Evolutionary conservation across 2,329 filamentous ascomycete species (phyloP).

Genomic region (Alternaria metachromatica): DNA sequence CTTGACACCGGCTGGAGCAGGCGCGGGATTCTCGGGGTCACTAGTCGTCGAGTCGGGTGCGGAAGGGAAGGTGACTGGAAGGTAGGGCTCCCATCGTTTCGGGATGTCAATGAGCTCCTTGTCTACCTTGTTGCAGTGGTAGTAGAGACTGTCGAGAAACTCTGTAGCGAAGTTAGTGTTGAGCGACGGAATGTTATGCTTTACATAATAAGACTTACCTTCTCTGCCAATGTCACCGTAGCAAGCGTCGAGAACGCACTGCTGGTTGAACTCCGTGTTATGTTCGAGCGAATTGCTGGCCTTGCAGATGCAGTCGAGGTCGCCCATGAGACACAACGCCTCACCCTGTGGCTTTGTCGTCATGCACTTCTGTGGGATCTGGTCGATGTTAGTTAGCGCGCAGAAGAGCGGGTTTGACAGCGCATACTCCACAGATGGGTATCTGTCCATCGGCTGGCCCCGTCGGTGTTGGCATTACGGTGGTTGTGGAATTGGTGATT

Average conservation of each 20-base stretch:
- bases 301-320: conserved; percentile 26
- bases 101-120: conserved; percentile 14
- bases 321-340: conserved; percentile 6
- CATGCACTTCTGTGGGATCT: conserved; percentile 23
- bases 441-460: neutral
- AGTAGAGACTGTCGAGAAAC: conserved; percentile 15
- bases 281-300: conserved; percentile 15
- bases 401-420: too few species aligned
- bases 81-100: conserved; percentile 17
- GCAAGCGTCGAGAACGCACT: conserved; percentile 22
- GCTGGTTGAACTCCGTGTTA: conserved; percentile 19
- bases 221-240: conserved; percentile 10
- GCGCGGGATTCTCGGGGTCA: neutral
- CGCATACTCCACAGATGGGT: conserved; percentile 17
- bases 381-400: too few species aligned
- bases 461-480: neutral
- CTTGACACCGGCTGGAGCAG: neutral
- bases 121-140: conserved; percentile 11
- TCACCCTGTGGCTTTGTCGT: neutral
- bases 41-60: neutral
- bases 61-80: neutral
- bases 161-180: conserved; percentile 4
- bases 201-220: too few species aligned
- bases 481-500: neutral
- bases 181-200: too few species aligned